A percentile compares a stretch with the other conserved stretches of the same genome.
Evolutionary conservation across 768 basidiomycete genomes (phyloP).

Genomic region (Mycena venus): DNA sequence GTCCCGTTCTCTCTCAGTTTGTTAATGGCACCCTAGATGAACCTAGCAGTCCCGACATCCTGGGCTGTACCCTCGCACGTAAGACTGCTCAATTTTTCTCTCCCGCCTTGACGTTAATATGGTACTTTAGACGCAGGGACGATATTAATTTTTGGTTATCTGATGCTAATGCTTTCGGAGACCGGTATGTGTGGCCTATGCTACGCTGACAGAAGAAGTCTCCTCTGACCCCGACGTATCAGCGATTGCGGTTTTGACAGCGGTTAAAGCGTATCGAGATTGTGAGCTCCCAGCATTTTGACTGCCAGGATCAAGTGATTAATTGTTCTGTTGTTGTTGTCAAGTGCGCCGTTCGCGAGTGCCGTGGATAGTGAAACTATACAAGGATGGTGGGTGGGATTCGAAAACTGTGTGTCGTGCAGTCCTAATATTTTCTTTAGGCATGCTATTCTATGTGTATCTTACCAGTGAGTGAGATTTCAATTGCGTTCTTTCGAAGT

Average conservation of each 20-base stretch:
- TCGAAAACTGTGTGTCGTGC: not conserved
- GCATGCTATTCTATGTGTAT: conserved; percentile 56
- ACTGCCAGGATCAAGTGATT: not conserved
- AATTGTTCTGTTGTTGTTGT: too few relatives aligned
- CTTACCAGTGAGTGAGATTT: conserved; percentile 46
- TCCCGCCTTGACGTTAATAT: too few relatives aligned
- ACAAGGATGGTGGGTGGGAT: conserved; percentile 51
- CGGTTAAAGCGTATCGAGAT: conserved; percentile 52
- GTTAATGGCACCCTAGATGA: not conserved
- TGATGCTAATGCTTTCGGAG: conserved; percentile 54
- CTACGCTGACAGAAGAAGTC: not conserved
- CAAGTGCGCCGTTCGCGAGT: conserved; percentile 52
- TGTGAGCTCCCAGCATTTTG: conserved; percentile 42
- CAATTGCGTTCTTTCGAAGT: not conserved
- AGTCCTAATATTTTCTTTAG: conserved; percentile 31
- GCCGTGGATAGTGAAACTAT: conserved; percentile 53
- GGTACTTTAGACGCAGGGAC: conserved; percentile 51
- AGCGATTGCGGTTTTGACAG: conserved; percentile 56
- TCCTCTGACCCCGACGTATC: not conserved
- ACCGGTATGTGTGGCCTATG: conserved; percentile 52
- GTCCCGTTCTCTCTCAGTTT: not conserved
- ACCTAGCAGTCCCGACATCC: conserved; percentile 6
- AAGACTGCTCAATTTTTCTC: too few relatives aligned
- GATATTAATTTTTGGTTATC: conserved; percentile 55
- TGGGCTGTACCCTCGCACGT: conserved; percentile 49